Percentiles rank a stretch among this genome's conserved stretches.
Conservation (phyloP, 805 yeast genomes). For the Wilhelminamyces savonicus region DNA sequence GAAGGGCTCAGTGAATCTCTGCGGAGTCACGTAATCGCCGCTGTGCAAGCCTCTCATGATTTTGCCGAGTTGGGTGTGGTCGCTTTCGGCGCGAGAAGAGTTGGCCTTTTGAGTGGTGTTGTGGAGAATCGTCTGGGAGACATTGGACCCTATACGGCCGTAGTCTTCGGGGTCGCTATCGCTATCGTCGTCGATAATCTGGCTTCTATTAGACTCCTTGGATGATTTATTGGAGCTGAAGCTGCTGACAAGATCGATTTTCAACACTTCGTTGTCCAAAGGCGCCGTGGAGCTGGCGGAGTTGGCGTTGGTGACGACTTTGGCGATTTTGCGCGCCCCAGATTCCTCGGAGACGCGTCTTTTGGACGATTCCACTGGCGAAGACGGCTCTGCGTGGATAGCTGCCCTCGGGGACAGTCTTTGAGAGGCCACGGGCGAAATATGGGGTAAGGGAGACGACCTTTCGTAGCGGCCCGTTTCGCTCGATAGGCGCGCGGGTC, state of each 20-base stretch:
- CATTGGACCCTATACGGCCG: conserved; percentile 7
- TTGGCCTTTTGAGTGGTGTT: too few species aligned
- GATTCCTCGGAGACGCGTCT: not conserved
- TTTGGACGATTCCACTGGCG: conserved; percentile 1
- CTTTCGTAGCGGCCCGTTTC: too few species aligned
- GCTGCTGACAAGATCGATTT: conserved; percentile 18
- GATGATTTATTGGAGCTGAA: conserved; percentile 8
- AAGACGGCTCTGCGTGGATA: too few species aligned
- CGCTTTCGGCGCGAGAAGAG: conserved; percentile 2
- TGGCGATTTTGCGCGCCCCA: conserved; percentile 12
- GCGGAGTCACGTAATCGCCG: conserved; percentile 21
- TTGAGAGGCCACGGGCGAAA: too few species aligned
- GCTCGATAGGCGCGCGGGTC: too few species aligned
- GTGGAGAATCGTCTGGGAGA: not conserved
- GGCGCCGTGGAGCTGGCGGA: too few species aligned
- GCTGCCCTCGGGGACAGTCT: too few species aligned
- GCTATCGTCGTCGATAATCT: conserved; percentile 17
- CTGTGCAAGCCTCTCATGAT: conserved; percentile 7
- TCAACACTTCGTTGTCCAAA: conserved; percentile 17
- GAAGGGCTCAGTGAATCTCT: conserved; percentile 23
- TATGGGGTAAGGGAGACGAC: too few species aligned
- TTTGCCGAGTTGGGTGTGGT: conserved; percentile 13
- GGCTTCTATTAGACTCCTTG: not conserved
- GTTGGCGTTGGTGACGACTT: conserved; percentile 15
- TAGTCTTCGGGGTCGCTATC: conserved; percentile 21